These are phyloP conservation scores for Lasiosphaeria ovina DNA, from an alignment of 495 filamentous ascomycete species.

Conservation along the genomic window DNA sequence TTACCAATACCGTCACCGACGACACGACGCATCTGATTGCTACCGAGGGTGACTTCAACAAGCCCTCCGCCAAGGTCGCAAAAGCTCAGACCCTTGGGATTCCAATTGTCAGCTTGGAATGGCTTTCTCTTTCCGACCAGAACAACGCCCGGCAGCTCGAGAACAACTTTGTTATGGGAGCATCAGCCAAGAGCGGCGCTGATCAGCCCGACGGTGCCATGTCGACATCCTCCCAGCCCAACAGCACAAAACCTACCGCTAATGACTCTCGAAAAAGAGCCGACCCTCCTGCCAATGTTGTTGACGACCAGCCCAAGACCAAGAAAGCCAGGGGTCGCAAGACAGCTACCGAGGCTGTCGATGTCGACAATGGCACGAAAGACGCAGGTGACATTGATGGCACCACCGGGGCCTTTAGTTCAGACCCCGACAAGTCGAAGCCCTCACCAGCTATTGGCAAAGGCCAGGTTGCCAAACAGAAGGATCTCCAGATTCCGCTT, in stretches of 20 bases:
- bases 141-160: constrained; percentile 40
- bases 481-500: constrained; percentile 46
- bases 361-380: constrained; percentile 33
- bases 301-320: constrained; percentile 16
- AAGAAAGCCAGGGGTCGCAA: constrained; percentile 27
- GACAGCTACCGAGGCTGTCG: constrained; percentile 13
- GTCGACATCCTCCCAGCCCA: constrained; percentile 3
- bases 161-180: constrained; percentile 14
- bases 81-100: constrained; percentile 49
- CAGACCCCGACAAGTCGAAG: constrained; percentile 14
- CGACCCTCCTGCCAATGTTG: constrained; percentile 11
- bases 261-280: constrained; percentile 27
- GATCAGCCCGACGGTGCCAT: constrained; percentile 3
- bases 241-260: constrained; percentile 3
- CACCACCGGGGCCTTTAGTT: constrained; percentile 5
- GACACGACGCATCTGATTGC: constrained; percentile 61
- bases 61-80: constrained; percentile 47
- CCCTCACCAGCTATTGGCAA: constrained; percentile 32
- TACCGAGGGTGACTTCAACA: constrained; percentile 52
- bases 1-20: constrained; percentile 44
- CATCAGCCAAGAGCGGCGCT: constrained; percentile 1
- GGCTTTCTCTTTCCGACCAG: constrained; percentile 56
- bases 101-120: constrained; percentile 59
- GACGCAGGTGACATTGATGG: constrained; percentile 16
- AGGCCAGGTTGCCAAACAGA: constrained; percentile 44